Conservation (phyloP, 805 yeast genomes). For the Candida railenensis region DNA sequence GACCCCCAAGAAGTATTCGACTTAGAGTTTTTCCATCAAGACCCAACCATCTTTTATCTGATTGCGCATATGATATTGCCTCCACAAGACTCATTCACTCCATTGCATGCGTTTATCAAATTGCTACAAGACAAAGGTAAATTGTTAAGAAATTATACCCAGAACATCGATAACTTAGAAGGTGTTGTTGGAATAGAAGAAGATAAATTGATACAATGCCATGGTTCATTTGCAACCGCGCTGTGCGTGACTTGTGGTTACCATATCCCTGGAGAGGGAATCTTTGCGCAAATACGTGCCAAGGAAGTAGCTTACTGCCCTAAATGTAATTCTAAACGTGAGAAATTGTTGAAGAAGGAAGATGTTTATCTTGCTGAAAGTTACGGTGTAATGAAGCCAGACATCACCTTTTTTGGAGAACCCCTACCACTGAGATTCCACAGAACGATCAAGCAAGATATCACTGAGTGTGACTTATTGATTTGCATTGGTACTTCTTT, state of each 20-base stretch:
- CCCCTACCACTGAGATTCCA: slow-evolving; percentile 51
- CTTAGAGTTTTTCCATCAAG: slow-evolving; percentile 32
- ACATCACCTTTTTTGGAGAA: slow-evolving; percentile 82
- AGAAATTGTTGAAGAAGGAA: slow-evolving; percentile 21
- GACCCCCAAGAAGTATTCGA: slow-evolving; percentile 49
- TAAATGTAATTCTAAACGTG: slow-evolving; percentile 23
- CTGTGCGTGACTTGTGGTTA: slow-evolving; percentile 76
- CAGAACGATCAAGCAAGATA: slow-evolving; percentile 44
- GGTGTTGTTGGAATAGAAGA: slow-evolving; percentile 52
- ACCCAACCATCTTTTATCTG: slow-evolving; percentile 40
- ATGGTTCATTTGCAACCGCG: slow-evolving; percentile 74
- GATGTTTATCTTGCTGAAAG: slow-evolving; percentile 24
- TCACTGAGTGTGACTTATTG: slow-evolving; percentile 71
- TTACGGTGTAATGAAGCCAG: slow-evolving; percentile 73
- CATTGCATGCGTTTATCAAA: slow-evolving; percentile 38
- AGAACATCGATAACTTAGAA: slow-evolving; percentile 45
- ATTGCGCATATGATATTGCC: slow-evolving; percentile 46
- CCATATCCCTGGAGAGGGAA: slow-evolving; percentile 48
- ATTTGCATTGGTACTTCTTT: slow-evolving; percentile 83
- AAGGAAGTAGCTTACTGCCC: slow-evolving; percentile 56
- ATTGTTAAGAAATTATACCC: slow-evolving; percentile 42
- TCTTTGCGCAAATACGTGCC: slow-evolving; percentile 47
- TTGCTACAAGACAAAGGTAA: slow-evolving; percentile 36
- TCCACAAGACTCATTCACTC: slow-evolving; percentile 34
- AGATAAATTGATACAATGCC: slow-evolving; percentile 70